Base-by-base conservation (phyloP, 2,329 filamentous ascomycete species). In the Arthrobotrys entomopaga region DNA sequence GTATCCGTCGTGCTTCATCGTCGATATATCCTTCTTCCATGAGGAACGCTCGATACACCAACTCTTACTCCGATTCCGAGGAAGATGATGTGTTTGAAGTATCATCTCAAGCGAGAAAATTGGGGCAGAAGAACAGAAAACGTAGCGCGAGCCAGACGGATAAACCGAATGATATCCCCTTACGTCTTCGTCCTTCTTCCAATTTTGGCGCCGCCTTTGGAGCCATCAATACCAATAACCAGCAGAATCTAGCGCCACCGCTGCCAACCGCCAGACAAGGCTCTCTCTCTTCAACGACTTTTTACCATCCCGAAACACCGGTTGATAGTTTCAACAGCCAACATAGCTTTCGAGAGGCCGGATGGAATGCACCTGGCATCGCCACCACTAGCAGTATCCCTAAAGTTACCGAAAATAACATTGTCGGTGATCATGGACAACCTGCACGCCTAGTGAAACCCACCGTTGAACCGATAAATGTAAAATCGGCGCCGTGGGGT, bases 231-330 rank as follows among this genome's bases (percentile, higher is more conserved):
- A 43, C 56, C 10, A 56, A 59, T 34, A 34, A 43, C 10, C 58
- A 69, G 40, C 71, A 70, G 19, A 75, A 38, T 29, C 57, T 67
- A 19, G 64, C 64, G 1, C 64, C 59, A 11, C 71, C 61, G 1
- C 43, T 54, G 19, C 24, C 24, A 26, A 50, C 71, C 0, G 43
- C 71, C 4, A 46, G 71, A n/a, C 59, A 65, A 29, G 71, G 71
- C 29, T 70, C 71, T 19, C 56, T 69, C 3, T 65, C 59, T 16
- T 60, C 40, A 11, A 54, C 56, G 13, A 70, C 65, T 1, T 75
- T 75, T 49, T 75, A 75, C 22, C 64, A 75, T 29, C 70, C 71
- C 7, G 71, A 75, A 15, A 75, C 71, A 15, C 71, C 71, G 10
- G 71, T 75, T 2, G 71, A 75, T 53, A 75, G 65, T 46, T 65